Evolutionary conservation across 2,329 filamentous ascomycete species (phyloP), one percentile per base, ranked within the genome.

Genomic region (Verticillium dahliae): DNA sequence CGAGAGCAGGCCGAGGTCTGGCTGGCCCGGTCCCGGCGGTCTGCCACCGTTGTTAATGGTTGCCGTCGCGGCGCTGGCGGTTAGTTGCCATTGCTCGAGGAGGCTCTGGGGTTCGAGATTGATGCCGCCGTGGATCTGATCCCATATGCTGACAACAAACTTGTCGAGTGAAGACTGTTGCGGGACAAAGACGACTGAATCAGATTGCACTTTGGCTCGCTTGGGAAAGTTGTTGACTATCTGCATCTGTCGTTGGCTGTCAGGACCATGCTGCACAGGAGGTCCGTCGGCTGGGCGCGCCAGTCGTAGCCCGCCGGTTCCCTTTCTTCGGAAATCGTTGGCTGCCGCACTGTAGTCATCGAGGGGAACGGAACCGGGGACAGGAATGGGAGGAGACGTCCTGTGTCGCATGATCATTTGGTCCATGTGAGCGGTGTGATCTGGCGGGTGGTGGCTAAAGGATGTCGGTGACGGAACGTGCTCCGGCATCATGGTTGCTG

Each of bases 111-210:
- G 69, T 45, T 72, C 69, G 10, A 73, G 63, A 33, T 60, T 67
- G 60, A 70, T 62, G 39, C 70, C 69, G 39, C 68, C 68, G 61
- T 73, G 70, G 52, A 74, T 68, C 62, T 72, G 72, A 59, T 73
- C 71, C 72, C 71, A 74, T n/a, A 74, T 67, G 15, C 70, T 70
- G 18, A 67, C 62, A 52, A 73, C 69, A 50, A 73, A 69, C 63
- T 73, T 73, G 55, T 69, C 67, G 38, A 73, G 60, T 0, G 70
- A 64, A 1, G 63, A 64, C 33, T 62, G 63, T 31, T 65, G 63
- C 10, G 63, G 63, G 4, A 58, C 15, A 14, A 65, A 64, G 3
- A 62, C 59, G 3, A 59, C 39, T 6, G 57, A 41, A 52, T 64
- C 63, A 18, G 56, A 52, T 15, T 55, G 54, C 3, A 61, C 62